Conservation (phyloP, 2,329 filamentous ascomycete species). For the Colletotrichum sp. region DNA sequence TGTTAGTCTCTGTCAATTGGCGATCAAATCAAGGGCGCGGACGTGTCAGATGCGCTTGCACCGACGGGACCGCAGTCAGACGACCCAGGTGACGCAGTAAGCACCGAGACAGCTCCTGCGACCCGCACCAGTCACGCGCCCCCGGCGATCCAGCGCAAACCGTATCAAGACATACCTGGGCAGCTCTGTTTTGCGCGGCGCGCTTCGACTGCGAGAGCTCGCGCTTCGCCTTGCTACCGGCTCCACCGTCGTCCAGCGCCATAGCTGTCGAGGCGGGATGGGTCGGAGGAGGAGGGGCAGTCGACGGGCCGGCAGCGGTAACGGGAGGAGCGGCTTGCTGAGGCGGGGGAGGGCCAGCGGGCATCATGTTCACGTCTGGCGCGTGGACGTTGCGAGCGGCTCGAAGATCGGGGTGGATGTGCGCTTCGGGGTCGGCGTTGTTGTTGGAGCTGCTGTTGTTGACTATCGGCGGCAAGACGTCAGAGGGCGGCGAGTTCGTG, state of each 20-base stretch:
- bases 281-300: conserved; percentile 28
- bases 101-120: background rate
- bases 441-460: conserved; percentile 25
- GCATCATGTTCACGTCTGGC: conserved; percentile 37
- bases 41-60: background rate
- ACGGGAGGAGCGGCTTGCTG: conserved; percentile 10
- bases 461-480: conserved; percentile 37
- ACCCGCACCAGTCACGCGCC: background rate
- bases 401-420: conserved; percentile 56
- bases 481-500: conserved; percentile 37
- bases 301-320: conserved; percentile 26
- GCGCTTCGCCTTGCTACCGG: conserved; percentile 79
- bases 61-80: background rate
- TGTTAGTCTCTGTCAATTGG: conserved; percentile 24
- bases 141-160: background rate
- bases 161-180: conserved; percentile 69
- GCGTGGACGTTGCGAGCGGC: conserved; percentile 26
- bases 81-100: background rate
- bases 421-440: conserved; percentile 43
- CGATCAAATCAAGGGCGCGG: background rate
- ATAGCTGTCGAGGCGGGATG: conserved; percentile 28
- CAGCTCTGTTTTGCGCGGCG: conserved; percentile 94
- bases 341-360: conserved; percentile 25
- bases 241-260: conserved; percentile 36
- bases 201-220: conserved; percentile 96